phyloP scores from a whole-genome alignment of 2,329 filamentous ascomycete genomes.

The Trichoderma pleuroti region DNA sequence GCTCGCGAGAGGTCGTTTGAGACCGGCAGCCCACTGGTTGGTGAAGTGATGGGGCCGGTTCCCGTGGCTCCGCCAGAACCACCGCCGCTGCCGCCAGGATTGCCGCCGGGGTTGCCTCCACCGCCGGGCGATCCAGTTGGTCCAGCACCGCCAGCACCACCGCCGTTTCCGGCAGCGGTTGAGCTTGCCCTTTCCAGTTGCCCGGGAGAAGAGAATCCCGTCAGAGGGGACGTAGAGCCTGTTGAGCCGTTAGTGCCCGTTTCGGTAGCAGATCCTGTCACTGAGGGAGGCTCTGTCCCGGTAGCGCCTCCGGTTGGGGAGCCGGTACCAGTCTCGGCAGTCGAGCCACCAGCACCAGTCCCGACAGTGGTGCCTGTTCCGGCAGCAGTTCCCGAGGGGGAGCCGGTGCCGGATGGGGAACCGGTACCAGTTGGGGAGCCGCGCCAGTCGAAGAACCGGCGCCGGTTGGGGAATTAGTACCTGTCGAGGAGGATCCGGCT shows the following conservation, averaged over 20 bases:
- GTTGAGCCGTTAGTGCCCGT: not conserved
- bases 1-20: not conserved
- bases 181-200: not conserved
- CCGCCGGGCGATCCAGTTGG: not conserved
- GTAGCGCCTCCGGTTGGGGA: not conserved
- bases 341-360: not conserved
- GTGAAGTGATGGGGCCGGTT: not conserved
- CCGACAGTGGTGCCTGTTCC: not conserved
- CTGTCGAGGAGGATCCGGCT: not conserved
- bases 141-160: not conserved
- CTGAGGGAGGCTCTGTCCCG: not conserved
- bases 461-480: not conserved
- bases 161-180: not conserved
- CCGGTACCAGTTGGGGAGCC: not conserved
- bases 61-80: not conserved
- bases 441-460: not conserved
- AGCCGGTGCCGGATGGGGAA: not conserved
- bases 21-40: not conserved
- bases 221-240: not conserved
- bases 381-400: not conserved
- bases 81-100: not conserved
- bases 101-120: not conserved
- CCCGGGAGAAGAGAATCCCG: not conserved
- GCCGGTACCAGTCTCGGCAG: not conserved
- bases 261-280: not conserved